phyloP scores from a whole-genome alignment of 257 asterid genomes.

The Jasminum sambac region DNA sequence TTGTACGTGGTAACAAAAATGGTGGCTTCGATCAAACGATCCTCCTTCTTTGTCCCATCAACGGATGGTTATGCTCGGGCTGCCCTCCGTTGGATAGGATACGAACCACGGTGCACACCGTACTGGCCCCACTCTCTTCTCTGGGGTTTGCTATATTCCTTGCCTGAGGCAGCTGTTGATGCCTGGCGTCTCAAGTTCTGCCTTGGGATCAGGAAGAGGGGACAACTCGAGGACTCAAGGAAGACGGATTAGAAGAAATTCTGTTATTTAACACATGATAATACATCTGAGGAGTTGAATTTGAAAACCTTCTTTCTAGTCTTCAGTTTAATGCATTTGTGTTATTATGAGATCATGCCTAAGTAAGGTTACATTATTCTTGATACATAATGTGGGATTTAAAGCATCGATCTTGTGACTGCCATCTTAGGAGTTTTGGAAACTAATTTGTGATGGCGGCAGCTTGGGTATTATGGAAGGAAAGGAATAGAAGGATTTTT shows the following conservation, averaged over 20 bases:
- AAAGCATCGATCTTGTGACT: too few species aligned
- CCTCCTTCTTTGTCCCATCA: conserved; percentile 93
- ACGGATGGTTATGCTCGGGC: conserved; percentile 85
- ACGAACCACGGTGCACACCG: conserved; percentile 94
- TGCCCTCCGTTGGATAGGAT: conserved; percentile 77
- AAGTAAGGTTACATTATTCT: background rate
- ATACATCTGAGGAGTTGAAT: conserved; percentile 1
- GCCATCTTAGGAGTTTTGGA: too few species aligned
- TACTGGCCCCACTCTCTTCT: conserved; percentile 93
- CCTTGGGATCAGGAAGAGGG: conserved; percentile 73
- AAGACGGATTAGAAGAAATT: conserved; percentile 66
- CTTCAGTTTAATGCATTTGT: background rate
- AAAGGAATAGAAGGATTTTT: too few species aligned
- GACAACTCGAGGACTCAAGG: conserved; percentile 73
- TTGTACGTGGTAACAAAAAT: conserved; percentile 91
- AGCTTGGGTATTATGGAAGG: too few species aligned
- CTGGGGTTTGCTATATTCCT: conserved; percentile 57
- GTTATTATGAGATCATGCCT: background rate
- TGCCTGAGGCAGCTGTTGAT: conserved; percentile 69
- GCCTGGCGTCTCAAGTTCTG: conserved; percentile 79
- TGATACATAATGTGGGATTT: background rate
- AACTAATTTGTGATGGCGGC: too few species aligned
- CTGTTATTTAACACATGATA: background rate
- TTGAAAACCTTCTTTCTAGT: background rate
- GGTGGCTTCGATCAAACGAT: conserved; percentile 94